phyloP scores from a whole-genome alignment of 2,329 filamentous ascomycete species.

The Ophiocordyceps camponoti-rufipedis region DNA sequence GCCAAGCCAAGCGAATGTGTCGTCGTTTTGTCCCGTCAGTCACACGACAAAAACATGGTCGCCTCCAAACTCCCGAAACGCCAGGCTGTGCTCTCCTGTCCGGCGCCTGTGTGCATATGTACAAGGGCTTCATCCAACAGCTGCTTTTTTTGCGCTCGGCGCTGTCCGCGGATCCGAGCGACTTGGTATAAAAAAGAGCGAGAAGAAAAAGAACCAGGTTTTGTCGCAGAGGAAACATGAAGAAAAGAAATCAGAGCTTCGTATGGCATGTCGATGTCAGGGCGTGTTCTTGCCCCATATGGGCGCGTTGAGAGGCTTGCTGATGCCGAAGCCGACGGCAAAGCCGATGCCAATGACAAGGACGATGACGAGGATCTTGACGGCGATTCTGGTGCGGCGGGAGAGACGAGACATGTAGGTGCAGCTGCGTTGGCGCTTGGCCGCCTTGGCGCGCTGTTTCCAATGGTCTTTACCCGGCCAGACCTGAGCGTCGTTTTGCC shows the following conservation, averaged over 20 bases:
- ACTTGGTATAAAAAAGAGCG: neutral
- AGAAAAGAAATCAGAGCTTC: neutral
- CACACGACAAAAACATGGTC: neutral
- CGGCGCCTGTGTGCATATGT: neutral
- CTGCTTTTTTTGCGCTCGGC: neutral
- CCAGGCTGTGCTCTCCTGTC: conserved; percentile 1
- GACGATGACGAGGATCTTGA: conserved; percentile 33
- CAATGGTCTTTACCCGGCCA: conserved; percentile 44
- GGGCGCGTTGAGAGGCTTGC: conserved; percentile 39
- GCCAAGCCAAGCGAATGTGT: neutral
- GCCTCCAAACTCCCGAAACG: conserved; percentile 1
- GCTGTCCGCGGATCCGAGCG: neutral
- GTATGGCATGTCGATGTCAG: neutral
- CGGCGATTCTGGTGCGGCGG: conserved; percentile 33
- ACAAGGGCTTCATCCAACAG: neutral
- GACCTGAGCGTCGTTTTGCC: conserved; percentile 31
- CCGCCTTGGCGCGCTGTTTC: conserved; percentile 38
- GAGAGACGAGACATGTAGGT: conserved; percentile 33
- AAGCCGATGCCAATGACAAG: conserved; percentile 35
- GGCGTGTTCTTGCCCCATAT: conserved; percentile 26
- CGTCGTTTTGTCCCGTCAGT: neutral
- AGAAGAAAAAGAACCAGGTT: neutral
- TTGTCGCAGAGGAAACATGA: neutral
- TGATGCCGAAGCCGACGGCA: conserved; percentile 39
- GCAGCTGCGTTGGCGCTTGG: conserved; percentile 33